These are phyloP conservation scores for Populus tremula DNA, from an alignment of 345 rosid genomes.

Conservation along the genomic window DNA sequence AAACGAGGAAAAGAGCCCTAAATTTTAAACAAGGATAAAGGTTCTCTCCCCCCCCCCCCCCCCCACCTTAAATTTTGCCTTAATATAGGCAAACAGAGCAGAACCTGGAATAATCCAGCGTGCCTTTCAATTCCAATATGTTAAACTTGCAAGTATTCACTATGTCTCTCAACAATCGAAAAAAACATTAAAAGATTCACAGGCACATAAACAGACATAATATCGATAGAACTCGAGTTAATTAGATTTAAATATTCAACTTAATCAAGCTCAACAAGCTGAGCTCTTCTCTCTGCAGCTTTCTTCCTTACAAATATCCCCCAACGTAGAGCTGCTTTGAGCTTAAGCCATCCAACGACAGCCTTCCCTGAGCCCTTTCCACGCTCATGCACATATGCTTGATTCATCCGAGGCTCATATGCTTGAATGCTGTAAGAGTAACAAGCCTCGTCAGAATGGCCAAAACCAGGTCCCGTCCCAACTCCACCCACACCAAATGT, in stretches of 20 bases:
- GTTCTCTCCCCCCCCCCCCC: not conserved
- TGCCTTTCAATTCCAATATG: not conserved
- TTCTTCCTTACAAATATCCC: slow-evolving; percentile 91
- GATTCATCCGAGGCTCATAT: slow-evolving; percentile 47
- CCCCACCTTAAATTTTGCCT: not conserved
- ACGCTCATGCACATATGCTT: slow-evolving; percentile 29
- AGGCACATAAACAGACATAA: not conserved
- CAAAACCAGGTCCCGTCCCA: slow-evolving; percentile 50
- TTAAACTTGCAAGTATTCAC: not conserved
- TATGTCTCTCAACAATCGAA: slow-evolving; percentile 4
- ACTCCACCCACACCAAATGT: slow-evolving; percentile 48
- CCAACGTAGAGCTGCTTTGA: slow-evolving; percentile 87
- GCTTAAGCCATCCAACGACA: slow-evolving; percentile 93
- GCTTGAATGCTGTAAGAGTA: slow-evolving; percentile 51
- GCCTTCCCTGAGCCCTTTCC: slow-evolving; percentile 76
- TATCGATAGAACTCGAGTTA: not conserved
- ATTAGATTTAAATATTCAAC: slow-evolving; percentile 1
- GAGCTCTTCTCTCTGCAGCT: slow-evolving; percentile 92
- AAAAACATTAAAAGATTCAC: not conserved
- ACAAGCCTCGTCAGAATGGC: slow-evolving; percentile 49
- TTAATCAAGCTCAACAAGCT: slow-evolving; percentile 73
- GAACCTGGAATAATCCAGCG: not conserved
- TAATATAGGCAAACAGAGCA: not conserved
- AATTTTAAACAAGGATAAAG: not conserved
- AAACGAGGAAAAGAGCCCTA: not conserved